Conservation (phyloP, 1,284 basidiomycete species). For the Heterobasidion annosum region DNA sequence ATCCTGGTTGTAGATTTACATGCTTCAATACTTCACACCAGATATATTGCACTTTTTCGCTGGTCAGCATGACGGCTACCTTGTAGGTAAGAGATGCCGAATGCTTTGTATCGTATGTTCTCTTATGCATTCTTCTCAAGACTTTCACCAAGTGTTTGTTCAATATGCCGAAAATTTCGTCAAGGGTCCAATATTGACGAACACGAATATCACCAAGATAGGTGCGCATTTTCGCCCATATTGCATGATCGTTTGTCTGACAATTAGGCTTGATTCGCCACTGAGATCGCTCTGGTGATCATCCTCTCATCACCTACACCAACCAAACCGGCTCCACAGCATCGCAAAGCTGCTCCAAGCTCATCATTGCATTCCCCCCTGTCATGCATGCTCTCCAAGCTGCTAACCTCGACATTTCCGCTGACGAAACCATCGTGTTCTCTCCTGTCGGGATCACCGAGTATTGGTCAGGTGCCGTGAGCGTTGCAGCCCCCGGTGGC, state of each 20-base stretch:
- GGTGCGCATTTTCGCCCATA: background rate
- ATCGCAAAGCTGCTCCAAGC: background rate
- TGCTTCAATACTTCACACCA: background rate
- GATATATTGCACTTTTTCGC: background rate
- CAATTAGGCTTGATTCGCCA: background rate
- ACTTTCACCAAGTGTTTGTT: background rate
- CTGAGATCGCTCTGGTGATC: background rate
- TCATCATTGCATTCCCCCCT: background rate
- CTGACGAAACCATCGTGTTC: background rate
- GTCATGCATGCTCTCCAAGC: background rate
- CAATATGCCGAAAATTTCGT: background rate
- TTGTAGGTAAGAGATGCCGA: background rate
- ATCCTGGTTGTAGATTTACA: background rate
- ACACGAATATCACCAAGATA: background rate
- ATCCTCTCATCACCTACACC: background rate
- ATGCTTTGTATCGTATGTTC: background rate
- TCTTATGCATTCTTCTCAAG: background rate
- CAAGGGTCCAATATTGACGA: background rate
- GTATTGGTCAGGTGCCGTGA: background rate
- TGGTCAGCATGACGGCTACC: background rate
- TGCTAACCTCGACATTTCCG: background rate
- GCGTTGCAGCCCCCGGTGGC: background rate
- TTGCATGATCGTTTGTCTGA: background rate
- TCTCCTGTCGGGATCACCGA: background rate
- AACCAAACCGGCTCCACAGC: background rate